These are phyloP conservation scores for Prunus dulcis DNA, from an alignment of 306 rosid genomes.

Conservation along the genomic window DNA sequence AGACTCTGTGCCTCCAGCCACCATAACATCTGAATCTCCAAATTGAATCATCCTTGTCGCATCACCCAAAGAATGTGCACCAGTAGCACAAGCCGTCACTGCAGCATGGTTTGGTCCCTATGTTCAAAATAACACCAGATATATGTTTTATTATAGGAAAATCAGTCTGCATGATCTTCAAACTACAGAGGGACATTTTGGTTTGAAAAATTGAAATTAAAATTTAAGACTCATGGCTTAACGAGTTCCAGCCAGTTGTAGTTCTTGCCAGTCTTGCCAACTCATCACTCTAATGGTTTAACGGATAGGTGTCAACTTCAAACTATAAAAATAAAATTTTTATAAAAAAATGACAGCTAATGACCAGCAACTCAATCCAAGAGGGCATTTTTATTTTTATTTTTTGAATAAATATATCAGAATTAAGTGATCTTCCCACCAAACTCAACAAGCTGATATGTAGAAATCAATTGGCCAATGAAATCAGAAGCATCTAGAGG, in stretches of 20 bases:
- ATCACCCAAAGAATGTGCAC: conserved; percentile 95
- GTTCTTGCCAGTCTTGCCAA: conserved; percentile 1
- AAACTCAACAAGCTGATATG: background rate
- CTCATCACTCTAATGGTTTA: conserved; percentile 10
- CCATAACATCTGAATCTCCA: conserved; percentile 96
- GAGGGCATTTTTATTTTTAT: background rate
- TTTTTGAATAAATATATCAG: background rate
- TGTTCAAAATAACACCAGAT: conserved; percentile 11
- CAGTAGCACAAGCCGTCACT: conserved; percentile 96
- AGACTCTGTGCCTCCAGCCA: conserved; percentile 95
- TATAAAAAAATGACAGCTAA: background rate
- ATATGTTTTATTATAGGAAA: background rate
- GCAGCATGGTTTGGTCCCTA: conserved; percentile 96
- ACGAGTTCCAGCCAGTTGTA: background rate
- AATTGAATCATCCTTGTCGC: conserved; percentile 94
- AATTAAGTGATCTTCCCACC: background rate
- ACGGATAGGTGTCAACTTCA: background rate
- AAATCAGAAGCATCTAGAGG: background rate
- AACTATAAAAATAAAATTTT: background rate
- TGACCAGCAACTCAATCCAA: background rate
- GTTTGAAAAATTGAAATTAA: conserved; percentile 1
- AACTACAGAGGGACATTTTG: conserved; percentile 5
- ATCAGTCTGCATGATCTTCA: background rate
- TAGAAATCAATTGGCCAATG: background rate
- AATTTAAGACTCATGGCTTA: conserved; percentile 9